A percentile compares a stretch with the other conserved stretches of the same genome.
Evolutionary conservation across 2,329 filamentous ascomycete genomes (phyloP).

Genomic region (Cadophora luteo-olivacea): DNA sequence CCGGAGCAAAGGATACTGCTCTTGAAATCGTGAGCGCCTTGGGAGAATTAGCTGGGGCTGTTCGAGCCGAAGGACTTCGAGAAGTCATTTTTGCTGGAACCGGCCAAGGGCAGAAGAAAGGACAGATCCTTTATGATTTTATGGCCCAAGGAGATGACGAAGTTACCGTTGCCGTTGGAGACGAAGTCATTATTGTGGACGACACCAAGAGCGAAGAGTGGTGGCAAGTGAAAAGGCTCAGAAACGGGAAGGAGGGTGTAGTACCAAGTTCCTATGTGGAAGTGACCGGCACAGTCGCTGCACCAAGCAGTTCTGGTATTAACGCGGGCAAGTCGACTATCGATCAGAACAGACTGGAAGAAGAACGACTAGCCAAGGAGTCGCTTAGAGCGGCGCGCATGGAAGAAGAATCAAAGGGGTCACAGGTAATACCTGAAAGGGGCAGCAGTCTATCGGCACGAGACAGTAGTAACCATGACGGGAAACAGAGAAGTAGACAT

Average conservation of each 20-base stretch:
- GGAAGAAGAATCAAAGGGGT: constrained; percentile 63
- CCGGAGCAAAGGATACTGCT: constrained; percentile 95
- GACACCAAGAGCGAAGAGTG: constrained; percentile 94
- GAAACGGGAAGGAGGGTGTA: constrained; percentile 93
- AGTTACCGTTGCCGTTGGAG: constrained; percentile 86
- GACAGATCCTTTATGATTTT: constrained; percentile 91
- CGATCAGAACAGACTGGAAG: constrained; percentile 80
- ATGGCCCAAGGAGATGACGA: constrained; percentile 96
- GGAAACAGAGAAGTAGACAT: constrained; percentile 74
- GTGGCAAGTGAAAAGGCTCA: constrained; percentile 93
- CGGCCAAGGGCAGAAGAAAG: constrained; percentile 76
- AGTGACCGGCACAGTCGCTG: constrained; percentile 70
- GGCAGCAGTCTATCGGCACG: constrained; percentile 77
- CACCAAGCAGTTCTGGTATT: constrained; percentile 57
- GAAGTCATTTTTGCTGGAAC: constrained; percentile 86
- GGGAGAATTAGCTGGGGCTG: constrained; percentile 86
- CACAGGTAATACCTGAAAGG: constrained; percentile 83
- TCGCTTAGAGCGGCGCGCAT: constrained; percentile 67
- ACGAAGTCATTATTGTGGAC: constrained; percentile 90
- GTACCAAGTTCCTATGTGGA: constrained; percentile 97
- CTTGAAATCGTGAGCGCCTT: constrained; percentile 89
- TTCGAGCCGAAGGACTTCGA: constrained; percentile 80
- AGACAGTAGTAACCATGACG: constrained; percentile 70
- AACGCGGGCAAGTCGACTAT: constrained; percentile 71
- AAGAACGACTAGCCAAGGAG: constrained; percentile 83